Conservation (phyloP, 2,329 filamentous ascomycete genomes). For the Alternaria sp. region DNA sequence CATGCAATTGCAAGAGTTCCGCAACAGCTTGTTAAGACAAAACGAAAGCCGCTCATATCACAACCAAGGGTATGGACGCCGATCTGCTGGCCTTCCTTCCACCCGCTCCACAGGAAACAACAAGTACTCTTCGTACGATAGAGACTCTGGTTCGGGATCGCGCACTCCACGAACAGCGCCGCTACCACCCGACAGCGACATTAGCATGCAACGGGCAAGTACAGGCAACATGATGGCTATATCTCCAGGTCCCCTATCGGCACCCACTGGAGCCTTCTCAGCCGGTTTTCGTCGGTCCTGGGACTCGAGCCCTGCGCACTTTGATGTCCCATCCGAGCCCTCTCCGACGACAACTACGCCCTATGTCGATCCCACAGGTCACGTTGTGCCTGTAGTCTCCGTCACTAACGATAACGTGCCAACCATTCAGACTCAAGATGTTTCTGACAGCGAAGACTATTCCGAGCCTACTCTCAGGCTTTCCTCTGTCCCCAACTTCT, state of each 20-base stretch:
- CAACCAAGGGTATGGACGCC: conserved; percentile 41
- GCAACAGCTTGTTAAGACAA: conserved; percentile 53
- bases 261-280: conserved; percentile 46
- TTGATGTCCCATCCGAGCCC: conserved; percentile 38
- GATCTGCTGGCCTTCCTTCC: conserved; percentile 40
- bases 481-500: conserved; percentile 45
- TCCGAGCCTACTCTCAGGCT: conserved; percentile 22
- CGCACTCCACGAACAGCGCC: conserved; percentile 48
- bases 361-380: conserved; percentile 47
- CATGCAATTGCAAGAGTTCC: conserved; percentile 85
- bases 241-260: conserved; percentile 51
- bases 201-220: conserved; percentile 51
- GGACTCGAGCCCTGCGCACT: conserved; percentile 46
- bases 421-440: conserved; percentile 5
- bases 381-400: conserved; percentile 46
- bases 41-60: conserved; percentile 42
- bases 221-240: conserved; percentile 50
- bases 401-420: conserved; percentile 35
- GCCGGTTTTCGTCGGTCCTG: conserved; percentile 50
- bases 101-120: conserved; percentile 32
- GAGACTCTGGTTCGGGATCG: conserved; percentile 36
- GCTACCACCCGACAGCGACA: conserved; percentile 57
- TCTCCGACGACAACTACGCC: conserved; percentile 33
- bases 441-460: conserved; percentile 13
- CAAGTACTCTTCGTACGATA: conserved; percentile 43